A percentile compares a stretch with the other conserved stretches of the same genome.
phyloP scores from a whole-genome alignment of 352 stramenopile genomes.

The Pythium brassicae region DNA sequence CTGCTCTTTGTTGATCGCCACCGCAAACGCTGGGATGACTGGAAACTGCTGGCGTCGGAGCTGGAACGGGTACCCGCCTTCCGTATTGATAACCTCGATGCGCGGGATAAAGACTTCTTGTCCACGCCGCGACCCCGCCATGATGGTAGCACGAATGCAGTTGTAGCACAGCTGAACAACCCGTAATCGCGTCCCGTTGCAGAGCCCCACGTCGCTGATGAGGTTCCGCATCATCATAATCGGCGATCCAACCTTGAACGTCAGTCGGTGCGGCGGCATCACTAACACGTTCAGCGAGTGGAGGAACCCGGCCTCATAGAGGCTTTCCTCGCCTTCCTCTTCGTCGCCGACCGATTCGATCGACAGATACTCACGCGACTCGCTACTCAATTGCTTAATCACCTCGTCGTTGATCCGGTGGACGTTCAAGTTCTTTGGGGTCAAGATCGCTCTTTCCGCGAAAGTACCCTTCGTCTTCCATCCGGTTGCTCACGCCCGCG shows the following conservation, averaged over 20 bases:
- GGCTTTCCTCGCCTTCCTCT: conserved; percentile 73
- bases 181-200: conserved; percentile 2
- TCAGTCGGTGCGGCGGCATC: not conserved
- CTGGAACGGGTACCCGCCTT: not conserved
- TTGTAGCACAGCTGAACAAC: conserved; percentile 11
- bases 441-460: conserved; percentile 78
- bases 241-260: conserved; percentile 1
- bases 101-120: not conserved
- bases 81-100: not conserved
- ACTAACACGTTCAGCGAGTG: no score
- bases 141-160: conserved; percentile 8
- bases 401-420: conserved; percentile 85
- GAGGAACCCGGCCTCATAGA: conserved; percentile 81
- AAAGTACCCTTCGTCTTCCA: conserved; percentile 76
- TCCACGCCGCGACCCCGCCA: not conserved
- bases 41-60: conserved; percentile 11
- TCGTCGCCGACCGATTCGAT: conserved; percentile 59
- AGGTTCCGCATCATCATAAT: conserved; percentile 16
- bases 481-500: conserved; percentile 78
- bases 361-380: not conserved
- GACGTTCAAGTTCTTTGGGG: conserved; percentile 64
- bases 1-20: conserved; percentile 22
- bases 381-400: conserved; percentile 76
- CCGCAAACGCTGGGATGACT: conserved; percentile 7
- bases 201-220: no score